Evolutionary conservation across 1,139 yeast genomes (phyloP).

Genomic region (Nadsonia commutata): DNA sequence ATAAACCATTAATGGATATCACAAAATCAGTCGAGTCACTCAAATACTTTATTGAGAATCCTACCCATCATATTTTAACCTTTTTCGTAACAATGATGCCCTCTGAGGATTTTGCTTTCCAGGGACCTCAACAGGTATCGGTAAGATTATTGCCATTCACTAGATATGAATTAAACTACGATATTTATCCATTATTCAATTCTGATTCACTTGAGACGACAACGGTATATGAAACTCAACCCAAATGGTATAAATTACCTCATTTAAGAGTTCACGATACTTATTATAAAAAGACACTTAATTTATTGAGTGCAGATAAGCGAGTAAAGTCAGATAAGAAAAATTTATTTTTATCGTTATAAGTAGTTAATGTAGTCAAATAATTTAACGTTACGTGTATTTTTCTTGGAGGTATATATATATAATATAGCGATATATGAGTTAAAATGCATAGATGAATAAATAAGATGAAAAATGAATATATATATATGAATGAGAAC

Average conservation of each 20-base stretch:
- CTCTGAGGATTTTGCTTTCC: slow-evolving; percentile 26
- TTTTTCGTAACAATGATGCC: slow-evolving; percentile 37
- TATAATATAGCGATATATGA: too few relatives aligned
- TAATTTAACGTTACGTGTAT: too few relatives aligned
- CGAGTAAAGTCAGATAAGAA: slow-evolving; percentile 18
- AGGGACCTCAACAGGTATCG: slow-evolving; percentile 23
- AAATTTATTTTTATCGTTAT: neutral
- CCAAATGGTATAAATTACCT: slow-evolving; percentile 33
- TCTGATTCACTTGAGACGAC: slow-evolving; percentile 9
- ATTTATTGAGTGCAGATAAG: slow-evolving; percentile 33
- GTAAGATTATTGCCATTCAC: slow-evolving; percentile 52
- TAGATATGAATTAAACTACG: slow-evolving; percentile 32
- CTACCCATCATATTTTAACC: slow-evolving; percentile 52
- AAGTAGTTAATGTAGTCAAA: too few relatives aligned
- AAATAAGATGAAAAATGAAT: too few relatives aligned
- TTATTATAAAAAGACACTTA: slow-evolving; percentile 50
- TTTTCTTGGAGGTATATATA: too few relatives aligned
- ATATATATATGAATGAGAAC: too few relatives aligned
- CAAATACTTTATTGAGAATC: slow-evolving; percentile 52
- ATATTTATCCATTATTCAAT: slow-evolving; percentile 17
- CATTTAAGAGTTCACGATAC: slow-evolving; percentile 46
- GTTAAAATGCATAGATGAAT: too few relatives aligned
- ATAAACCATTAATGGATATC: neutral
- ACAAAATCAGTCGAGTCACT: slow-evolving; percentile 14
- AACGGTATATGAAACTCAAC: slow-evolving; percentile 8